Evolutionary conservation across 441 rosid genomes (phyloP).

Genomic region (Populus trichocarpa): DNA sequence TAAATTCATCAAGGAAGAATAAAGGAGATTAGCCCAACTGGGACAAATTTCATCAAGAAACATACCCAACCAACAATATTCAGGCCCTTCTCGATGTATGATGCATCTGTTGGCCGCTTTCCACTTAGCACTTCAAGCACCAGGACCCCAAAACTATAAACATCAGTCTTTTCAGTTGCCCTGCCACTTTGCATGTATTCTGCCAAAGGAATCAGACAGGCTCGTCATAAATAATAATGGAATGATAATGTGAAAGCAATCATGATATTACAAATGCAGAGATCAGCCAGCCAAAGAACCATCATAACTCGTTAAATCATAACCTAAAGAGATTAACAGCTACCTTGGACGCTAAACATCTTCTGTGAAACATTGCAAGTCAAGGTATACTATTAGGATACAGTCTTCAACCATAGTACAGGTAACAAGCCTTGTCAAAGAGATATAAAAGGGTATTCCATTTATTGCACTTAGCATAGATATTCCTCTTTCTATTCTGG

Average conservation of each 20-base stretch:
- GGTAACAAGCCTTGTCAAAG: not conserved
- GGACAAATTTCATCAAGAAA: conserved; percentile 9
- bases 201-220: conserved; percentile 29
- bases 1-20: not conserved
- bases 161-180: conserved; percentile 98
- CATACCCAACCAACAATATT: conserved; percentile 98
- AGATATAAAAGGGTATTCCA: not conserved
- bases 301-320: not conserved
- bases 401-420: not conserved
- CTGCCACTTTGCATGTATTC: conserved; percentile 99
- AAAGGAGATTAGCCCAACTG: not conserved
- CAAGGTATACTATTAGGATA: not conserved
- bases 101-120: conserved; percentile 95
- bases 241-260: conserved; percentile 4
- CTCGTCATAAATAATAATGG: conserved; percentile 6
- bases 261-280: not conserved
- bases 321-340: conserved; percentile 6
- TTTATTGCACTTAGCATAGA: not conserved
- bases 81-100: conserved; percentile 94
- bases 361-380: not conserved
- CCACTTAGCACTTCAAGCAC: conserved; percentile 96
- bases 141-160: conserved; percentile 93
- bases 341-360: not conserved
- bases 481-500: not conserved
- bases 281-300: conserved; percentile 8